Base-by-base conservation (phyloP, 208 protist species). In the Jaenimonas drosophilae region DNA sequence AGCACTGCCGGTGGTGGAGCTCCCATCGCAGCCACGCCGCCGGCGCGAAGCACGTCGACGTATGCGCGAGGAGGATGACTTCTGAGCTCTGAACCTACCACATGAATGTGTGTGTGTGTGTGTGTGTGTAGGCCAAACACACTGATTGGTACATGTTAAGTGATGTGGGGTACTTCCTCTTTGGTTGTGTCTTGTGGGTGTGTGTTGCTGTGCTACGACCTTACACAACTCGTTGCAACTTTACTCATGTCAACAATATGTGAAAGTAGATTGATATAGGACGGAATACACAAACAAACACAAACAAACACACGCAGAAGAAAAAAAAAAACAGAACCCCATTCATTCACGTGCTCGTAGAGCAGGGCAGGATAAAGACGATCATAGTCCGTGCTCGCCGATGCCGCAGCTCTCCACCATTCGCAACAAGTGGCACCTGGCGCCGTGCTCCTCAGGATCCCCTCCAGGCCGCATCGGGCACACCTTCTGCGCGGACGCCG, bases 381-480 rank as follows among this genome's bases (percentile, higher is more conserved):
- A n/a, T n/a, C n/a, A n/a, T n/a, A n/a, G n/a, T n/a, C n/a, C n/a
- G n/a, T n/a, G n/a, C n/a, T n/a, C n/a, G n/a, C n/a, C n/a, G n/a
- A 68, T 68, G 62, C 62, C 55, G n/a, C 34, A 59, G 17, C 39
- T 64, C 2, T 51, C 28, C 11, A 33, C 52, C n/a, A 16, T 38
- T 1, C 19, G 11, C 7, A 24, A 29, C 6, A 34, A 32, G 25
- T 92, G 84, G 76, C 63, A 57, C 26, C 63, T 52, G 38, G 59
- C 82, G 24, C 16, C 68, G 34, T 80, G 61, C 59, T 59, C 46
- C 55, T 44, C 58, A 2, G 43, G 48, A 19, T 62, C 63, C 3
- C 85, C 85, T 11, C 65, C 70, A 4, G 85, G 85, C 42, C 62
- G 85, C 17, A 93, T 93, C 54, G 85, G 85, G 2, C 85, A 93